Evolutionary conservation across 208 protist genomes (phyloP).

Genomic region (Leishmania mexicana): DNA sequence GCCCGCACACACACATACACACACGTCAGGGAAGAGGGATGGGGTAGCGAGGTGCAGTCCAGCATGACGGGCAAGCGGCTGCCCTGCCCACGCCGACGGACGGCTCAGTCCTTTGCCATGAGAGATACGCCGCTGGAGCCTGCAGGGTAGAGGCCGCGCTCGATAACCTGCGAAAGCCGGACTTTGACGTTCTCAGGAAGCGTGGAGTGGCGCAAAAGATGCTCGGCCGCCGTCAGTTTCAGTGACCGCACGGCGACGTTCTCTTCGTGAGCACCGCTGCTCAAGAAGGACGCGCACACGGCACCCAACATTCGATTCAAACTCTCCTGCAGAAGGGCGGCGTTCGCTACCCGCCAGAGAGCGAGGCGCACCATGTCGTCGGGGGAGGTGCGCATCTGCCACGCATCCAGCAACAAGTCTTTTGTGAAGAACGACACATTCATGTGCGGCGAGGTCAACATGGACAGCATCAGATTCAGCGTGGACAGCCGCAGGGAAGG

Average conservation of each 20-base stretch:
- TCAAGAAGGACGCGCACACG: slow-evolving; percentile 66
- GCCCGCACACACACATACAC: neutral
- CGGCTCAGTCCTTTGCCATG: slow-evolving; percentile 44
- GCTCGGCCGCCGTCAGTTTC: slow-evolving; percentile 50
- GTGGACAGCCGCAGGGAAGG: slow-evolving; percentile 26
- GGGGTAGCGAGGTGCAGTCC: neutral
- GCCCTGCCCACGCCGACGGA: neutral
- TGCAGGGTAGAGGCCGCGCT: slow-evolving; percentile 69
- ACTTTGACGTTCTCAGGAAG: slow-evolving; percentile 42
- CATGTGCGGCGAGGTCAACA: slow-evolving; percentile 55
- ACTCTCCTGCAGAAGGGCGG: slow-evolving; percentile 13
- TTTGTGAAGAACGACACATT: slow-evolving; percentile 36
- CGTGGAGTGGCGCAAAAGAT: slow-evolving; percentile 23
- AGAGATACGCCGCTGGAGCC: slow-evolving; percentile 55
- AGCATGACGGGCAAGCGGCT: neutral
- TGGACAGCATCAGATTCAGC: slow-evolving; percentile 40
- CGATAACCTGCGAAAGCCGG: slow-evolving; percentile 33
- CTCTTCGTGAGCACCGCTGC: slow-evolving; percentile 32
- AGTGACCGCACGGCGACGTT: slow-evolving; percentile 44
- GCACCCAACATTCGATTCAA: slow-evolving; percentile 30
- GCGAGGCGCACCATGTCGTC: slow-evolving; percentile 56
- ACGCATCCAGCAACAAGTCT: slow-evolving; percentile 49
- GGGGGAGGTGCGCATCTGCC: slow-evolving; percentile 44
- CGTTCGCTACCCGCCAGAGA: slow-evolving; percentile 47
- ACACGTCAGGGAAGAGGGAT: neutral